phyloP scores from a whole-genome alignment of 2,329 filamentous ascomycete species.

The Neofusicoccum sp. region DNA sequence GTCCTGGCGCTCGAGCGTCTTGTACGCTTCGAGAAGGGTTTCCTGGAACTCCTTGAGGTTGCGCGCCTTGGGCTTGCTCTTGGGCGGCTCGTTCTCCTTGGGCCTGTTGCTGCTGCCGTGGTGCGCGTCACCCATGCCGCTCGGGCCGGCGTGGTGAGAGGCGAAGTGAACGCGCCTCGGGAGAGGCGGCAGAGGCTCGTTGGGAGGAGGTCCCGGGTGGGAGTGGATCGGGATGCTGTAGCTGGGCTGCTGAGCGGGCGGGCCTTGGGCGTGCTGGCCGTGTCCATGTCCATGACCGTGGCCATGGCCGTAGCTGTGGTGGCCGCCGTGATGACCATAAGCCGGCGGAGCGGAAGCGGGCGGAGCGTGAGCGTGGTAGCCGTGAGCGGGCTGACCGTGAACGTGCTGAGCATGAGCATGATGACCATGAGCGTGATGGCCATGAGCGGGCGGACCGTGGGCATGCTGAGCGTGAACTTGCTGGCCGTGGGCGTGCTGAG shows the following conservation, averaged over 20 bases:
- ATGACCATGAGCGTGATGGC: too few species aligned
- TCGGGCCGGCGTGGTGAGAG: background rate
- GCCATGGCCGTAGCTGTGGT: too few species aligned
- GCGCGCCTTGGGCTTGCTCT: background rate
- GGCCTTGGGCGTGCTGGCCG: too few species aligned
- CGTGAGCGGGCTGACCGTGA: too few species aligned
- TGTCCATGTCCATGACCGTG: too few species aligned
- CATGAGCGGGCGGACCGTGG: too few species aligned
- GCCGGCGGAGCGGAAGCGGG: too few species aligned
- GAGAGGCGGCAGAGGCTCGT: background rate
- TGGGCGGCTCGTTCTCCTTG: background rate
- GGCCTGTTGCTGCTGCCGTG: background rate
- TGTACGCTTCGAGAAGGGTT: background rate
- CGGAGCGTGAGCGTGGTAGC: too few species aligned
- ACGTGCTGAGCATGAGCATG: too few species aligned
- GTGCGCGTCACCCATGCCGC: background rate
- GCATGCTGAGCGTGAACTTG: too few species aligned
- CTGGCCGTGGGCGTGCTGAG: too few species aligned
- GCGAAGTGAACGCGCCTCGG: constrained; percentile 13
- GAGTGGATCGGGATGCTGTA: background rate
- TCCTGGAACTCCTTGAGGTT: constrained; percentile 14
- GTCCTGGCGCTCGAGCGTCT: constrained; percentile 2
- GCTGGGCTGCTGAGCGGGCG: background rate
- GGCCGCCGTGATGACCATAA: too few species aligned
- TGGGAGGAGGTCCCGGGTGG: background rate